Conservation (phyloP, 768 basidiomycete species). For the Termitomyces eurrhizus region DNA sequence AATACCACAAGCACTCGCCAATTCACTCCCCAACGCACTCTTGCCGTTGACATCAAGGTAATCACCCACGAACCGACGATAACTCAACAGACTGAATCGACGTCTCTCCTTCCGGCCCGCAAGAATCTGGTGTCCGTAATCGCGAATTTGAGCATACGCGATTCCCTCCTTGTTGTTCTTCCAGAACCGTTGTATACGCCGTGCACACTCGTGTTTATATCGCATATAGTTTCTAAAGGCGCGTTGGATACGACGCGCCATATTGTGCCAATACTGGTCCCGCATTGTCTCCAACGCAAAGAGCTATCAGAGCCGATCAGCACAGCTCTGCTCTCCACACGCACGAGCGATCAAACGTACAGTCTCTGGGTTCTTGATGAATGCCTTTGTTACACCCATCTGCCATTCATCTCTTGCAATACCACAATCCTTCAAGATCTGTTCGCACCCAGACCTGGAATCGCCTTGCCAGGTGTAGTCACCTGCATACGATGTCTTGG, state of each 20-base stretch:
- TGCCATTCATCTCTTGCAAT: conserved; percentile 99
- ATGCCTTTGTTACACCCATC: conserved; percentile 98
- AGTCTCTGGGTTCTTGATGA: conserved; percentile 99
- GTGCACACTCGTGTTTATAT: conserved; percentile 92
- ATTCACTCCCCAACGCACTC: conserved; percentile 70
- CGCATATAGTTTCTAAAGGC: conserved; percentile 95
- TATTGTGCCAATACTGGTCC: conserved; percentile 99
- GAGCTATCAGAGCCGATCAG: conserved; percentile 46
- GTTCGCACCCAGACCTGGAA: conserved; percentile 85
- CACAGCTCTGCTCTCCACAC: background rate
- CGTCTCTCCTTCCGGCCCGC: conserved; percentile 91
- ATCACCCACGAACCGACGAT: conserved; percentile 93
- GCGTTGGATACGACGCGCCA: conserved; percentile 95
- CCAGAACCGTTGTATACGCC: conserved; percentile 97
- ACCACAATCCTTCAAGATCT: conserved; percentile 91
- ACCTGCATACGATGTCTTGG: conserved; percentile 94
- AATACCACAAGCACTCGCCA: conserved; percentile 69
- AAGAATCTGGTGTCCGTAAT: conserved; percentile 91
- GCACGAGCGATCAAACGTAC: conserved; percentile 37
- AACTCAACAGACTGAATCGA: conserved; percentile 89
- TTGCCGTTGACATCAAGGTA: conserved; percentile 89
- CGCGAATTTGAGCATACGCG: conserved; percentile 85
- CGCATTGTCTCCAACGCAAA: conserved; percentile 99
- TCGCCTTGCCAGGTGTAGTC: conserved; percentile 98
- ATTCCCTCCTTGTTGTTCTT: conserved; percentile 95